A percentile compares a stretch with the other conserved stretches of the same genome.
Evolutionary conservation across 306 rosid genomes (phyloP).

Genomic region (Citrullus mucosospermus): DNA sequence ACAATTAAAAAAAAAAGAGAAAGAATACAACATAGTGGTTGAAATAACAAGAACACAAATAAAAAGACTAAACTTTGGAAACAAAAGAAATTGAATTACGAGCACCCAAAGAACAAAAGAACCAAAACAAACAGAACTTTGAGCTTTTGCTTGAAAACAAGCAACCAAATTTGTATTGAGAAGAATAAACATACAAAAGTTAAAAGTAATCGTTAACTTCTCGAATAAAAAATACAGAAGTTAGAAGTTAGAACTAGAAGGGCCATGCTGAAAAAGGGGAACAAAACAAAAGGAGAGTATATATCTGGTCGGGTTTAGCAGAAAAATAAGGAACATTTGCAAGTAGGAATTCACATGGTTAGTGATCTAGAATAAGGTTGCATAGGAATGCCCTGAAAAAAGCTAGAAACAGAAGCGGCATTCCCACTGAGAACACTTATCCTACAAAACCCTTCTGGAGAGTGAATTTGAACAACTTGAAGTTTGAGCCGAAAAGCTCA

Average conservation of each 20-base stretch:
- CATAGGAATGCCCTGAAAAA: background rate
- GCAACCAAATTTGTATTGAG: background rate
- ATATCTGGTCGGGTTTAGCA: background rate
- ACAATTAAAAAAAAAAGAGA: too few species aligned
- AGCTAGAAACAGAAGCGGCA: background rate
- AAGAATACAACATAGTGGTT: too few species aligned
- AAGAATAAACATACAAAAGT: background rate
- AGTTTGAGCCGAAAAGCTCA: background rate
- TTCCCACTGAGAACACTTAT: background rate
- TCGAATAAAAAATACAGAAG: background rate
- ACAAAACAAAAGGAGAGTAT: background rate
- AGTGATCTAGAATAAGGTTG: background rate
- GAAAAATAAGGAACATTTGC: background rate
- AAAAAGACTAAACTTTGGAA: too few species aligned
- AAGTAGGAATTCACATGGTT: background rate
- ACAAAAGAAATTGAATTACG: too few species aligned
- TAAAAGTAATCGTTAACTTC: background rate
- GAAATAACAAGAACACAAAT: too few species aligned
- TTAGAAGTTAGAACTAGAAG: background rate
- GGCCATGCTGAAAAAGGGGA: background rate
- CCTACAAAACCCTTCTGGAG: background rate
- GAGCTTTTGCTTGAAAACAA: background rate
- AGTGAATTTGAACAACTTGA: background rate
- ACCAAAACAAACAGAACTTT: too few species aligned
- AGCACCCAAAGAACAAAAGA: too few species aligned